Base-by-base conservation (phyloP, 2,329 filamentous ascomycete species). In the Colletotrichum spaethianum region DNA sequence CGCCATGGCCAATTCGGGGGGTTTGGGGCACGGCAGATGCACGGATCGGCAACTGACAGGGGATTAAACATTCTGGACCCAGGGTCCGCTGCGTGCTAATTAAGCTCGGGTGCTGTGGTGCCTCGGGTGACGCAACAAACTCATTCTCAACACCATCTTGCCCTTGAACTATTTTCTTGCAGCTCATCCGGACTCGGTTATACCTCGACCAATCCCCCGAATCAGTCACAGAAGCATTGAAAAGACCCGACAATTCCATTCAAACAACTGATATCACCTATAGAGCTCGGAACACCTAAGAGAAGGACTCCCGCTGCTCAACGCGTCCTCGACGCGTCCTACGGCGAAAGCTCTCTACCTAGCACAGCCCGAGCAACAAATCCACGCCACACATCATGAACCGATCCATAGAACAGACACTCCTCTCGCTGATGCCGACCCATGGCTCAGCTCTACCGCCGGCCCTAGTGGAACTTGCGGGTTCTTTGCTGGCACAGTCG, bases 401-500 rank as follows among this genome's bases (percentile, higher is more conserved):
- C 78, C 89, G 91, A 71, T 89, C 93, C 50, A 86, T 95, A 26
- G 92, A 95, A 77, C 91, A 93, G 77, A 91, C 92, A 0, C 86
- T 97, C 42, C 86, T 90, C n/a, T 92, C 90, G 40, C 84, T 96
- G 31, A 87, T 97, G 69, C 94, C 94, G 1, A 93, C 92, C 0
- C 88, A 93, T 78, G 91, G 91, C 73, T 88, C 89, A 38, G 85
- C 89, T 57, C 84, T 96, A 0, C 93, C 94, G 0, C 85, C 87
- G 14, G 86, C 91, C n/a, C 89, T 97, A 6, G 82, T 94, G 69
- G 90, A 93, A 69, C 87, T 95, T 12, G 91, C 94, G 1, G 86
- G 88, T 63, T 94, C 92, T 11, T 85, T 97, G 8, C 89, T 97
- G 55, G 92, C 93, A 2, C 94, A 96, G 81, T 97, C 94, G 16